phyloP scores from a whole-genome alignment of 768 basidiomycete species.

The Mycena maculata region DNA sequence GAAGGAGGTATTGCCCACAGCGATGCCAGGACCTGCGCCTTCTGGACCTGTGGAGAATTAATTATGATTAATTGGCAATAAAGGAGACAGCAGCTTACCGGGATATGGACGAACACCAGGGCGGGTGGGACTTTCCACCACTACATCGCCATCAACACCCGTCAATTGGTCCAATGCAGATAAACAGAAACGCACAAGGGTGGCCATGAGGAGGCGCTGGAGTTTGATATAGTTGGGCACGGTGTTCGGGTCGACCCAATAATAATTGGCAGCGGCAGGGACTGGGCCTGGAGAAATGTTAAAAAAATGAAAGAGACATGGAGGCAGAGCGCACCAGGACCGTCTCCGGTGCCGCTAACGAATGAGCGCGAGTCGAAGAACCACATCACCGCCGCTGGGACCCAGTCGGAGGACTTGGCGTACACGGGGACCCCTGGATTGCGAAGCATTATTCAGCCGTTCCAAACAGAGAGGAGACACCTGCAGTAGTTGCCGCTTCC shows the following conservation, averaged over 20 bases:
- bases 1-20: constrained; percentile 9
- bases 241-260: constrained; percentile 33
- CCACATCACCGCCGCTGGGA: constrained; percentile 33
- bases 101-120: constrained; percentile 35
- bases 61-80: not conserved
- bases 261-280: constrained; percentile 27
- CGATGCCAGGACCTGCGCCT: constrained; percentile 31
- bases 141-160: not conserved
- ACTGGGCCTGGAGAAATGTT: constrained; percentile 8
- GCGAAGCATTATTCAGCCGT: not conserved
- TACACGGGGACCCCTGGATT: constrained; percentile 32
- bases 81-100: not conserved
- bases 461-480: not conserved
- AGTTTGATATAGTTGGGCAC: constrained; percentile 33
- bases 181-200: not conserved
- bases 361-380: constrained; percentile 37
- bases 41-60: constrained; percentile 24
- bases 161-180: not conserved
- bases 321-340: constrained; percentile 13
- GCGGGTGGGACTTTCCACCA: constrained; percentile 32
- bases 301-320: not conserved
- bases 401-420: constrained; percentile 14
- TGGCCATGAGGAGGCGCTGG: constrained; percentile 26
- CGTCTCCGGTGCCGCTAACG: constrained; percentile 18
- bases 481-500: constrained; percentile 34